These are phyloP conservation scores for Parathielavia hyrcaniae DNA, from an alignment of 495 filamentous ascomycete species.

Conservation along the genomic window DNA sequence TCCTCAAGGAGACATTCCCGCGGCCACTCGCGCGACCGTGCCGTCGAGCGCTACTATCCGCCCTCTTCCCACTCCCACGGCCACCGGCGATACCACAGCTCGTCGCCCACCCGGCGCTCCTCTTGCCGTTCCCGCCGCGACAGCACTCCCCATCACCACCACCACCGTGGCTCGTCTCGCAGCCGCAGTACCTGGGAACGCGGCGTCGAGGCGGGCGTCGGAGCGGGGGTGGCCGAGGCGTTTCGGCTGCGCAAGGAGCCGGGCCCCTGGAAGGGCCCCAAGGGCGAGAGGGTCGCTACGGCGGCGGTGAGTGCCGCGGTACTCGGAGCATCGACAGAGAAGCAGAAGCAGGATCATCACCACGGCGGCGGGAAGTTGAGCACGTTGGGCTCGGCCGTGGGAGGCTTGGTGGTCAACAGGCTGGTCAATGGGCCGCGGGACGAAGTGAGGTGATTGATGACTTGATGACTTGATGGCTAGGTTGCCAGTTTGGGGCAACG, in stretches of 20 bases:
- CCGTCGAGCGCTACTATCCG: constrained; percentile 7
- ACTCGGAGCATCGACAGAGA: constrained; percentile 33
- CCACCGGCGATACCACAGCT: constrained; percentile 14
- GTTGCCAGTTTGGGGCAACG: too few species aligned
- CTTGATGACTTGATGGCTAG: too few species aligned
- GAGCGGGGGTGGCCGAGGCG: constrained; percentile 40
- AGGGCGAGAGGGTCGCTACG: constrained; percentile 38
- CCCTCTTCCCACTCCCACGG: neutral
- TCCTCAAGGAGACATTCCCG: neutral
- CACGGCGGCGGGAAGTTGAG: constrained; percentile 16
- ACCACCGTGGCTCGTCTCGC: neutral
- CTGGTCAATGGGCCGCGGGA: constrained; percentile 28
- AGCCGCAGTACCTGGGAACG: constrained; percentile 10
- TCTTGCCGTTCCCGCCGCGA: neutral
- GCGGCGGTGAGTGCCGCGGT: constrained; percentile 41
- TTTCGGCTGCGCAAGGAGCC: constrained; percentile 41
- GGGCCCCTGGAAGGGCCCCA: constrained; percentile 37
- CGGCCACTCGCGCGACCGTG: neutral
- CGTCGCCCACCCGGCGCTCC: constrained; percentile 9
- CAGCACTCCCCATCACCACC: neutral
- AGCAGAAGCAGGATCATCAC: constrained; percentile 6
- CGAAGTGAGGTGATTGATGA: constrained; percentile 13
- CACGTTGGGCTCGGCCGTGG: constrained; percentile 20
- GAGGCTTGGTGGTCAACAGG: constrained; percentile 29
- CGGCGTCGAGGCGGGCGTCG: constrained; percentile 30